Base-by-base conservation (phyloP, 805 yeast genomes). In the Pichia nakasei region DNA sequence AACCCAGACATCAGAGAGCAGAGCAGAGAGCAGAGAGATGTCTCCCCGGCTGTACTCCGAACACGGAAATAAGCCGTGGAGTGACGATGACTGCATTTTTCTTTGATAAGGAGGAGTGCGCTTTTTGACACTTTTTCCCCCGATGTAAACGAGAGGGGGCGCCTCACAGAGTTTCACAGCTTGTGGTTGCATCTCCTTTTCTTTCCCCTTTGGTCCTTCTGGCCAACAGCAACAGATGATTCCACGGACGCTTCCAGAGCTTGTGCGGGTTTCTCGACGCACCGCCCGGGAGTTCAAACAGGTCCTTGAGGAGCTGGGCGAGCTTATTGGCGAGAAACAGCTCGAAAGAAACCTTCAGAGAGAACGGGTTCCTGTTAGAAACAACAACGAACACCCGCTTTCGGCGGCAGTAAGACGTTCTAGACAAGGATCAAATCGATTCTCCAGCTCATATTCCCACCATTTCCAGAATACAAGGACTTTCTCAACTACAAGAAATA, bases 301-400 rank as follows among this genome's bases (percentile, higher is more conserved):
- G 54, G 67, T 69, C 24, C 63, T 75, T 22, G 71, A 72, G 49
- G 79, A 75, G 46, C 60, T 75, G 43, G 67, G 69, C 31, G 68
- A 67, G 51, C 61, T 58, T 47, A 49, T 59, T 24, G 52, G 56
- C 32, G 55, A 55, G 39, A 47, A 55, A 13, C 69, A 67, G 17
- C 44, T 48, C 27, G 57, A 55, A 24, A 53, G 51, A 3, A 54
- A 56, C 3, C 52, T 66, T 2, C 68, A 62, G 19, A 47, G 66
- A 18, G 66, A 70, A 5, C 60, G 67, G 39, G 46, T 45, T 43
- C 54, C 42, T n/a, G 46, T 42, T 38, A 50, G 43, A 42, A 41
- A 38, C 11, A 40, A 24, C 34, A 15, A 29, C 9, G 17, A 36
- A 15, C 41, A 44, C 35, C 32, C 32, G 15, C 15, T 29, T 13